Evolutionary conservation across 345 rosid species (phyloP), one percentile per base, ranked within the genome.

Genomic region (Passiflora organensis): DNA sequence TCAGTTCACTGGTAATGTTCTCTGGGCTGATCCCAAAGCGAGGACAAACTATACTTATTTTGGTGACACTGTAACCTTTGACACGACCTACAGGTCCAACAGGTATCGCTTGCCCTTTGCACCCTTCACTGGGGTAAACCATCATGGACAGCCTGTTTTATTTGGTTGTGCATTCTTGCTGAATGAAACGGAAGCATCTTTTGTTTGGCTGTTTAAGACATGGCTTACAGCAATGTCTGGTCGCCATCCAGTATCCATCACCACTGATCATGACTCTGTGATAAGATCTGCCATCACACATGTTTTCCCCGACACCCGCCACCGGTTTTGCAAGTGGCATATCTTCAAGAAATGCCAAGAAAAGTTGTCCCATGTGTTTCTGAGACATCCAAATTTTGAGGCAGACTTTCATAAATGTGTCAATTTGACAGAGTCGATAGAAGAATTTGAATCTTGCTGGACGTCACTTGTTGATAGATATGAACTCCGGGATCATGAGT

Each of bases 181-280:
- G 41, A 78, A 77, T 55, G 89, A 87, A 43, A 78, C 89, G 0
- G 83, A 82, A 56, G 70, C 89, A 55, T 82, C 85, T 2, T 80
- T 84, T 55, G 44, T 66, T 13, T 87, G 95, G 91, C 72, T 87
- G 32, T 72, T 87, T 59, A 84, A 77, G 41, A 76, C 86, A 28
- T 87, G 95, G 95, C 83, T 87, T 52, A 79, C 73, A 42, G 83
- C 82, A 1, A 84, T 87, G 86, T 75, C 85, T 36, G 76, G 83
- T 38, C 76, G 72, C 37, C 64, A 37, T 32, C 95, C 95, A 47
- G 69, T 72, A 53, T 87, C 95, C 20, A 73, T 87, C 46, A 87
- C 95, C 6, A 78, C 84, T 1, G 89, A 84, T 48, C 86, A 84
- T 0, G 85, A 87, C 44, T 68, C 70, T 13, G 60, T 76, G 17